Evolutionary conservation across 2,329 filamentous ascomycete genomes (phyloP), one percentile per base, ranked within the genome.

Genomic region (Rutstroemia sp.): DNA sequence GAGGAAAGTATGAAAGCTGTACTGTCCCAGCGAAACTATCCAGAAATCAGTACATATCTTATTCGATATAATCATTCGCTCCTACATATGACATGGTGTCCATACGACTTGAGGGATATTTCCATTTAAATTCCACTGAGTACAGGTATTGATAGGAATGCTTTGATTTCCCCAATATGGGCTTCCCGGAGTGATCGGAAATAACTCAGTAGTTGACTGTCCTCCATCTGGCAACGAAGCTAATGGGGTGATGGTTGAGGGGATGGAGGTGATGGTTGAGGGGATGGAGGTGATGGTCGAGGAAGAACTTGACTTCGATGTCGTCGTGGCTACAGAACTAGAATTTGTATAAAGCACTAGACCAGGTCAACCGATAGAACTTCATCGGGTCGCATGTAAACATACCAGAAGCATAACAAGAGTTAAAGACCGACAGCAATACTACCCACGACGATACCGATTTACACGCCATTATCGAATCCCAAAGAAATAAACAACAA

Each of bases 1-100:
- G 54, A 7, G 58, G 62, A 38, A 62, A 64, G 57, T 59, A 64
- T 5, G 52, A 58, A n/a, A 63, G 42, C 21, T 57, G 49, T 14
- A 63, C 54, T 10, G 58, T 58, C 39, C 58, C 59, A n/a, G 60
- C 60, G 38, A 55, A 58, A n/a, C 61, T 63, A 42, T 45, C 19
- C n/a, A 25, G 25, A 7, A 3, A 8, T 50, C 16, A 56, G 37
- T 16, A 34, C 6, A 38, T 16, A 25, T 46, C 41, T 42, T 45
- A 53, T 34, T 19, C 7, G 2, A 34, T n/a, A 14, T 16, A 19
- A 3, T 8, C 46, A 21, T 21, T 16, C 16, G 7, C 39, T 25
- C 30, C 25, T 55, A 58, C 55, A 63, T 54, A 49, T 49, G 30
- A 45, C 58, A 62, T 39, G 61, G 56, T 14, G 52, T 58, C 51